Evolutionary conservation across 2,329 filamentous ascomycete genomes (phyloP), one percentile per base, ranked within the genome.

Genomic region (Colletotrichum acutatum): DNA sequence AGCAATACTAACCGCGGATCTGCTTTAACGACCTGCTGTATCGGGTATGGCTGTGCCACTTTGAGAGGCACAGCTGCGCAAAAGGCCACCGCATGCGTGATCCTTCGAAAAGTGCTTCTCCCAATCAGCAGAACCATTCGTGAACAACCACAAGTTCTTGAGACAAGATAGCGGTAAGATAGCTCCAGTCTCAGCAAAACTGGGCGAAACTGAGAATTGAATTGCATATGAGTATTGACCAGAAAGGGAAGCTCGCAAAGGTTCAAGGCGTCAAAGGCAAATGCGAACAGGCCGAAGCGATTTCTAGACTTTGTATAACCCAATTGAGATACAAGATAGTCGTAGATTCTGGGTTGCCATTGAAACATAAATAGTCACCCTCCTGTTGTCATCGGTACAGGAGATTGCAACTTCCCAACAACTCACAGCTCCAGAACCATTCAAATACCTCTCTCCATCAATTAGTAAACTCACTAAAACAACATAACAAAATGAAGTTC

Each of bases 401-500:
- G 30, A 24, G 2, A 32, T 60, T 19, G 34, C 42, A 49, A 69
- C 60, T 52, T 42, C 12, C 19, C 49, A 57, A 26, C 49, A 57
- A 57, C 49, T 53, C 52, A 42, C 3, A 9, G 3, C 3, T 5
- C 30, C 6, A 8, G 19, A 42, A 3, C 7, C 26, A 57, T 8
- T 6, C 5, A 53, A 66, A 5, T 11, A 7, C 16, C 16, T 42
- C 14, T 7, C 37, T 19, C 2, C 14, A 19, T 42, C 16, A 42
- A 42, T 5, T 24, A 32, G 6, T 19, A 22, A 56, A n/a, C 24
- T 19, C 28, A 30, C 5, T 1, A 22, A 6, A 49, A 49, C 1
- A 46, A 46, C 4, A 49, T n/a, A 11, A 3, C 37, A 49, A 22
- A 5, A 72, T 72, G 69, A 72, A 68, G 28, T 59, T 68, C n/a